These are phyloP conservation scores for Gyrodon lividus DNA, from an alignment of 768 basidiomycete genomes.

Conservation along the genomic window DNA sequence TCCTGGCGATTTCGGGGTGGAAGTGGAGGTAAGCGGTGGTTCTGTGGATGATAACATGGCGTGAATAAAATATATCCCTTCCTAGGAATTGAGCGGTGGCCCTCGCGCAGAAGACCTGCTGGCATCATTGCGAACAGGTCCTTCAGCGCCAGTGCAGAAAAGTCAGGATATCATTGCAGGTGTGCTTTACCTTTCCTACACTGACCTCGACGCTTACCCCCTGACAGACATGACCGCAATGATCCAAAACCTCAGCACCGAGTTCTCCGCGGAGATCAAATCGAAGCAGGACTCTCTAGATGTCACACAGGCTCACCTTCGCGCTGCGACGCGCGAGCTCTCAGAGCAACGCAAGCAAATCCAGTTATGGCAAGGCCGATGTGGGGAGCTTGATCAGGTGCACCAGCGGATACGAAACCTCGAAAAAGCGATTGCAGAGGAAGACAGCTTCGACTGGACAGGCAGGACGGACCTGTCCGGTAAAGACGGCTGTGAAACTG, in stretches of 20 bases:
- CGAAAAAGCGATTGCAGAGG: constrained; percentile 72
- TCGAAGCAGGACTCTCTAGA: constrained; percentile 86
- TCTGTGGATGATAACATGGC: background rate
- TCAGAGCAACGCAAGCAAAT: constrained; percentile 89
- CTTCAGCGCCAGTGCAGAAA: constrained; percentile 78
- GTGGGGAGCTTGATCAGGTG: constrained; percentile 78
- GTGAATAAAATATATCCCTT: background rate
- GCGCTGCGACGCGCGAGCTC: constrained; percentile 85
- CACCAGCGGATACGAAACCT: constrained; percentile 82
- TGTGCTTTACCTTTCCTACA: constrained; percentile 25
- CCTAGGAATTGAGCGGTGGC: constrained; percentile 67
- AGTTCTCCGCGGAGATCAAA: constrained; percentile 83
- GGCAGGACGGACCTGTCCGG: constrained; percentile 60
- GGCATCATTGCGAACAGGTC: constrained; percentile 67
- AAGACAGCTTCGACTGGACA: constrained; percentile 87
- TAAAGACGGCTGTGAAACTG: constrained; percentile 34
- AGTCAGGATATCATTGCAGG: constrained; percentile 85
- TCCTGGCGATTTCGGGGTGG: constrained; percentile 93
- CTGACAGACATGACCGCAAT: constrained; percentile 76
- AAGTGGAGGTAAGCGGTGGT: constrained; percentile 70
- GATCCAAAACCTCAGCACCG: constrained; percentile 73
- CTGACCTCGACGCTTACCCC: constrained; percentile 9
- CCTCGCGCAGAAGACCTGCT: constrained; percentile 80
- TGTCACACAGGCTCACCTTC: constrained; percentile 81
- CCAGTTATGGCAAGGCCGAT: constrained; percentile 67